These are phyloP conservation scores for Cladorrhinum sp. DNA, from an alignment of 2,329 filamentous ascomycete species.

Conservation along the genomic window DNA sequence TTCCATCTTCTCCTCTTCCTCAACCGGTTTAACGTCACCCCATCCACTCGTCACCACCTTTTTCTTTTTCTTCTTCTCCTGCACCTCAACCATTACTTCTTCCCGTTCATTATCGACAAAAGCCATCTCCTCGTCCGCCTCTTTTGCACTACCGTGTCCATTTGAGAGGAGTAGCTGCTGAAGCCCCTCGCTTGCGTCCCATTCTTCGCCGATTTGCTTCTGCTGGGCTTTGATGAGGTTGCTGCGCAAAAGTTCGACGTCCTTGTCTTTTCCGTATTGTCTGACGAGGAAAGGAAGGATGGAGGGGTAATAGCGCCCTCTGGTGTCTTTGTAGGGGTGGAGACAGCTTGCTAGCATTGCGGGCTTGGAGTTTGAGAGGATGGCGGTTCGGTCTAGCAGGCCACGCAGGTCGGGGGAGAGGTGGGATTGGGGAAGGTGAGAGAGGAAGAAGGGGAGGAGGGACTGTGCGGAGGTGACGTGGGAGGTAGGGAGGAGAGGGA, in stretches of 20 bases:
- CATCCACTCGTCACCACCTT: slow-evolving; percentile 10
- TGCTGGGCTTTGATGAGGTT: slow-evolving; percentile 46
- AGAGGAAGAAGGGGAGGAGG: slow-evolving; percentile 63
- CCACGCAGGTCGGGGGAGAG: slow-evolving; percentile 69
- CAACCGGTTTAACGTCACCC: background rate
- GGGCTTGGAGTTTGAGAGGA: slow-evolving; percentile 64
- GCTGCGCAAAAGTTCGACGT: slow-evolving; percentile 67
- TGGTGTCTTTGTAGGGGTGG: slow-evolving; percentile 66
- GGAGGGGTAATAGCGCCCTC: slow-evolving; percentile 64
- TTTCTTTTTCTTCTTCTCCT: slow-evolving; percentile 25
- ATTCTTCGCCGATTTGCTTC: slow-evolving; percentile 13
- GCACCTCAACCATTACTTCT: slow-evolving; percentile 19
- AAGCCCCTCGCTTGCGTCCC: slow-evolving; percentile 34
- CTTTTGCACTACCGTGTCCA: background rate
- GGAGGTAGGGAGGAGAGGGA: slow-evolving; percentile 33
- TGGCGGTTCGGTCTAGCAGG: slow-evolving; percentile 76
- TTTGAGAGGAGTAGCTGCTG: slow-evolving; percentile 30
- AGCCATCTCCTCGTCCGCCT: slow-evolving; percentile 7
- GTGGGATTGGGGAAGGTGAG: slow-evolving; percentile 60
- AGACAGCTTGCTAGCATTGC: slow-evolving; percentile 80
- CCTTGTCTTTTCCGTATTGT: slow-evolving; percentile 58
- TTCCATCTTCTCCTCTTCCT: background rate
- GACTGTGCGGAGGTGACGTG: slow-evolving; percentile 44
- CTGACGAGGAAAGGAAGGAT: slow-evolving; percentile 76
- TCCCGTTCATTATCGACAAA: background rate